These are phyloP conservation scores for Candida sojae DNA, from an alignment of 1,139 yeast genomes.

Conservation along the genomic window DNA sequence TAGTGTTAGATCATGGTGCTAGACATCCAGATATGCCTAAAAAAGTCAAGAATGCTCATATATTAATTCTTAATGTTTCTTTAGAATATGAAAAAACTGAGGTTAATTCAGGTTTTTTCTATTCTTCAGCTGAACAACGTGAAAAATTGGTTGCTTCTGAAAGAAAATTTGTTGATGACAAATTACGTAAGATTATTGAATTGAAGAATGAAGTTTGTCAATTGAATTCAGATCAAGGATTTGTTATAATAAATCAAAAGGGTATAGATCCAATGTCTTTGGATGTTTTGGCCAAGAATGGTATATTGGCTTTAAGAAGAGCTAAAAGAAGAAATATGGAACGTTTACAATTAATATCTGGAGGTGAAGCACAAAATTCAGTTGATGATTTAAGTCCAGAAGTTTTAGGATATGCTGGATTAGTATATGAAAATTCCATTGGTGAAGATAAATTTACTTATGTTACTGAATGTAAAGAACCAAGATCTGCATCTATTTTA, in stretches of 20 bases:
- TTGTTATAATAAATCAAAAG: conserved; percentile 96
- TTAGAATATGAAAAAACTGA: conserved; percentile 98
- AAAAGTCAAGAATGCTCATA: conserved; percentile 76
- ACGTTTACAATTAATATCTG: conserved; percentile 92
- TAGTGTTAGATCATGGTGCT: conserved; percentile 97
- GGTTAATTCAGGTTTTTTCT: conserved; percentile 94
- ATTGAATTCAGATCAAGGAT: conserved; percentile 69
- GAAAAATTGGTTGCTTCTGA: conserved; percentile 94
- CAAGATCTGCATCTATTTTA: conserved; percentile 87
- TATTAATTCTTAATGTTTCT: conserved; percentile 88
- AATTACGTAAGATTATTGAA: conserved; percentile 86
- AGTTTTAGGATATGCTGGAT: conserved; percentile 87
- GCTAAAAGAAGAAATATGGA: conserved; percentile 99
- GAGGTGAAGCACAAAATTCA: conserved; percentile 97
- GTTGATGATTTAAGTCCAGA: conserved; percentile 90
- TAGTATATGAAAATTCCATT: conserved; percentile 86
- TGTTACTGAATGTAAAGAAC: conserved; percentile 88
- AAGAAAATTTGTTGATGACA: conserved; percentile 92
- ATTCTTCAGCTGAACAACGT: conserved; percentile 93
- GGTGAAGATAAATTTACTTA: conserved; percentile 98
- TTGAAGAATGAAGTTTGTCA: conserved; percentile 91
- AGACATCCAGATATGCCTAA: conserved; percentile 99
- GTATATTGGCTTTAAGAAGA: conserved; percentile 91
- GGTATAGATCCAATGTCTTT: conserved; percentile 99
- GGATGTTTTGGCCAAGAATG: conserved; percentile 90